Evolutionary conservation across 768 basidiomycete genomes (phyloP).

Genomic region (Tulasnella sp.): DNA sequence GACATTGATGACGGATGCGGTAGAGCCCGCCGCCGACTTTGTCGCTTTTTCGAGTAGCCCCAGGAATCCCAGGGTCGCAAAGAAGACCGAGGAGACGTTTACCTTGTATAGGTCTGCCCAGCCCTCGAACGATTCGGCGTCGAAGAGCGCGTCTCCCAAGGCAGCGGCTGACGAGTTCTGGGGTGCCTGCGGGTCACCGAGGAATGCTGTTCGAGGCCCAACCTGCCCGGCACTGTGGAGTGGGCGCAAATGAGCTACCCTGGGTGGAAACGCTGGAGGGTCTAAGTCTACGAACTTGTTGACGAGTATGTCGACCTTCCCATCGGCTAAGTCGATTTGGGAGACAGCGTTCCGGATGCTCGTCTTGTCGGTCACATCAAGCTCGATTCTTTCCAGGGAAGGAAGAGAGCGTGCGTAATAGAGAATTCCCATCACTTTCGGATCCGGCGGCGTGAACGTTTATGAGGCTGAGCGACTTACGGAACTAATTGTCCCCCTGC

Average conservation of each 20-base stretch:
- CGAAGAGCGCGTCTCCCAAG: slow-evolving; percentile 69
- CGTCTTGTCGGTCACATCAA: slow-evolving; percentile 73
- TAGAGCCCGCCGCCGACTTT: slow-evolving; percentile 49
- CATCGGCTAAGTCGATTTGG: slow-evolving; percentile 61
- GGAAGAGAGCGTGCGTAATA: background rate
- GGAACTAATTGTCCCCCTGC: slow-evolving; percentile 59
- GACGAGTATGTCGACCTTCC: slow-evolving; percentile 74
- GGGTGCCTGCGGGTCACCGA: slow-evolving; percentile 47
- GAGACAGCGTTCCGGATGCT: slow-evolving; percentile 64
- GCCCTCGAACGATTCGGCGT: slow-evolving; percentile 62
- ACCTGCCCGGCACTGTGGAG: slow-evolving; percentile 69
- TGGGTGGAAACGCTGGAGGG: background rate
- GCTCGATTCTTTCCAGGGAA: slow-evolving; percentile 42
- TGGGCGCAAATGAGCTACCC: slow-evolving; percentile 70
- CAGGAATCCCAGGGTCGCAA: slow-evolving; percentile 74
- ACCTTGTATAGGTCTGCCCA: slow-evolving; percentile 67
- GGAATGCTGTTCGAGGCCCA: slow-evolving; percentile 58
- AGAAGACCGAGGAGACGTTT: slow-evolving; percentile 78
- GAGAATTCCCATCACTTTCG: background rate
- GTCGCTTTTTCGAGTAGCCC: slow-evolving; percentile 75
- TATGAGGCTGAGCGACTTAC: slow-evolving; percentile 48
- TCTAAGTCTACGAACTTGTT: slow-evolving; percentile 63
- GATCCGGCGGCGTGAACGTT: slow-evolving; percentile 1
- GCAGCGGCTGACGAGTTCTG: slow-evolving; percentile 62
- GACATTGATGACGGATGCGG: slow-evolving; percentile 72